These are phyloP conservation scores for Linnemannia zychae DNA, from an alignment of 192 early-diverging fungal species.

Conservation along the genomic window DNA sequence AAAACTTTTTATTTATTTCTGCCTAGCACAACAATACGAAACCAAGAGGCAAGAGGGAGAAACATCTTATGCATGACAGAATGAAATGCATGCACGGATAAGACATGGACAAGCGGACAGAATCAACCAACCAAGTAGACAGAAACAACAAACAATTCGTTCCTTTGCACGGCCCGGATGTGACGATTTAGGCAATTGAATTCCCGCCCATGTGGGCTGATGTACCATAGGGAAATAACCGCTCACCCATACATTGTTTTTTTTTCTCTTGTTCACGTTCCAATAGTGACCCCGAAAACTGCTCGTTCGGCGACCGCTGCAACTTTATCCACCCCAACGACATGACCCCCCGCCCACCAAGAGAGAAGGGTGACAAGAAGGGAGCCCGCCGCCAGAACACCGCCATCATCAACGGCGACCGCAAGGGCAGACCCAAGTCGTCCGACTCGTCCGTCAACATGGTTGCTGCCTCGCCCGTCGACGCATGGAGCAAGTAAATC, in stretches of 20 bases:
- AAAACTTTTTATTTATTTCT: background rate
- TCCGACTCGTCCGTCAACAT: constrained; percentile 37
- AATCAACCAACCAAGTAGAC: background rate
- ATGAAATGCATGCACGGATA: background rate
- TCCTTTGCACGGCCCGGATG: constrained; percentile 8
- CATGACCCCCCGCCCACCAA: constrained; percentile 11
- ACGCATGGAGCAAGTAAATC: constrained; percentile 12
- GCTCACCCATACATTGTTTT: too few relatives aligned
- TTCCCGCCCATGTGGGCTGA: background rate
- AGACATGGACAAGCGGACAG: background rate
- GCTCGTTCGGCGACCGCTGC: constrained; percentile 46
- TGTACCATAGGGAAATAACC: background rate
- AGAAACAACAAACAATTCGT: background rate
- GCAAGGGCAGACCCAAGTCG: constrained; percentile 25
- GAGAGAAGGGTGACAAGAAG: constrained; percentile 34
- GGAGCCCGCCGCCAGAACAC: constrained; percentile 6
- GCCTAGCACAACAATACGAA: too few relatives aligned
- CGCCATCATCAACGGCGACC: background rate
- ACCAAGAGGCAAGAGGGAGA: background rate
- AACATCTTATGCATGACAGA: background rate
- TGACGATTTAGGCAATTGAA: constrained; percentile 12
- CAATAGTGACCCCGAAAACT: constrained; percentile 44
- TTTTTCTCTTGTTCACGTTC: too few relatives aligned
- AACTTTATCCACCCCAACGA: constrained; percentile 54
- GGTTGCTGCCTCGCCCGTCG: constrained; percentile 24